A percentile compares a stretch with the other conserved stretches of the same genome.
phyloP scores from a whole-genome alignment of 176 grass and related monocot genomes.

The Rhipidocladum racemiflorum region DNA sequence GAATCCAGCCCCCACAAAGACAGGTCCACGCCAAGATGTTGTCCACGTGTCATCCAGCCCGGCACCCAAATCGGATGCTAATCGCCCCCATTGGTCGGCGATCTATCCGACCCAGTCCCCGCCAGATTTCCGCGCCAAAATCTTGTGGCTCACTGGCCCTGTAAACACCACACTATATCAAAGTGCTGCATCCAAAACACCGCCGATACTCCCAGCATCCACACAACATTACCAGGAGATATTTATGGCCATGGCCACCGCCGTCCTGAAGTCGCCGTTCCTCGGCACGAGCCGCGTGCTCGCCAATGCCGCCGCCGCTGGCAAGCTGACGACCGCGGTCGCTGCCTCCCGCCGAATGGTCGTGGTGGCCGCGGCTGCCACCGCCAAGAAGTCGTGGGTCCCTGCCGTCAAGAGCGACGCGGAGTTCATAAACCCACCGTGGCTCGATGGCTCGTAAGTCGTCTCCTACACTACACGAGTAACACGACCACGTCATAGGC shows the following conservation, averaged over 20 bases:
- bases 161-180: too few species aligned
- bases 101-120: neutral
- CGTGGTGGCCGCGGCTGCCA: conserved; percentile 30
- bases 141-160: neutral
- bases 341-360: neutral
- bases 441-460: conserved; percentile 98
- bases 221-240: neutral
- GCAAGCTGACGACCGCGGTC: neutral
- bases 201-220: neutral
- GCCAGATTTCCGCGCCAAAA: neutral
- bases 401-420: conserved; percentile 73
- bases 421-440: conserved; percentile 73
- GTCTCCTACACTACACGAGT: neutral
- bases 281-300: neutral
- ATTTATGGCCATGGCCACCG: neutral
- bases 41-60: neutral
- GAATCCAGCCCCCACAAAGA: neutral
- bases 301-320: neutral
- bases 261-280: neutral
- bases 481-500: neutral
- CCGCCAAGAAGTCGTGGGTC: conserved; percentile 85
- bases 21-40: too few species aligned
- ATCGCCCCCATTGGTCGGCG: neutral
- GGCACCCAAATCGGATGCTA: neutral
- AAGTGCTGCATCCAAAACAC: neutral